A percentile compares a stretch with the other conserved stretches of the same genome.
Conservation (phyloP, 1,139 yeast species). For the Geotrichum carabidarum region DNA sequence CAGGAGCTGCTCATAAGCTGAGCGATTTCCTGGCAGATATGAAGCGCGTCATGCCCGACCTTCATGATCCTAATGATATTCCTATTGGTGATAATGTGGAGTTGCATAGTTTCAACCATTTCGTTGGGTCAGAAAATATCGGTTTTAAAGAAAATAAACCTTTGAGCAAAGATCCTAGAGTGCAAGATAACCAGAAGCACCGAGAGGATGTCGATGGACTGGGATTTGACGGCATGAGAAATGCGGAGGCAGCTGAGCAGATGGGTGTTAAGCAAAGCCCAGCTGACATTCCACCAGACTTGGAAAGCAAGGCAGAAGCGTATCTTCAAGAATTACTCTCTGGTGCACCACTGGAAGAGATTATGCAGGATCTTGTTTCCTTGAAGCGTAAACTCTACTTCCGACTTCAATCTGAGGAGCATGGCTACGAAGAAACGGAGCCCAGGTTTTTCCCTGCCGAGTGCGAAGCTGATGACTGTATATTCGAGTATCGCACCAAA, state of each 20-base stretch:
- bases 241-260: conserved; percentile 20
- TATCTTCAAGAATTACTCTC: conserved; percentile 19
- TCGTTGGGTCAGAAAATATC: conserved; percentile 81
- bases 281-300: conserved; percentile 41
- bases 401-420: conserved; percentile 19
- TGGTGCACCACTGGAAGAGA: conserved; percentile 18
- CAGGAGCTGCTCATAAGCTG: background rate
- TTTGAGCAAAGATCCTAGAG: conserved; percentile 73
- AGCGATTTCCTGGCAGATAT: conserved; percentile 11
- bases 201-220: conserved; percentile 68
- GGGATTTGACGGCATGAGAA: conserved; percentile 51
- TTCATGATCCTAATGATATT: conserved; percentile 10
- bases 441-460: conserved; percentile 10
- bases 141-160: conserved; percentile 83
- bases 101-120: conserved; percentile 66
- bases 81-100: conserved; percentile 13
- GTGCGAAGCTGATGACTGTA: conserved; percentile 11
- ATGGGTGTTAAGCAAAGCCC: conserved; percentile 14
- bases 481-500: background rate
- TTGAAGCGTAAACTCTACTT: conserved; percentile 22
- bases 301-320: conserved; percentile 40
- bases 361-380: conserved; percentile 11
- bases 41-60: conserved; percentile 12
- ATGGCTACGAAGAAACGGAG: conserved; percentile 8
- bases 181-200: conserved; percentile 62